Percentiles rank a stretch among this genome's conserved stretches.
Conservation (phyloP, 2,329 filamentous ascomycete genomes). For the Gremmenia infestans region DNA sequence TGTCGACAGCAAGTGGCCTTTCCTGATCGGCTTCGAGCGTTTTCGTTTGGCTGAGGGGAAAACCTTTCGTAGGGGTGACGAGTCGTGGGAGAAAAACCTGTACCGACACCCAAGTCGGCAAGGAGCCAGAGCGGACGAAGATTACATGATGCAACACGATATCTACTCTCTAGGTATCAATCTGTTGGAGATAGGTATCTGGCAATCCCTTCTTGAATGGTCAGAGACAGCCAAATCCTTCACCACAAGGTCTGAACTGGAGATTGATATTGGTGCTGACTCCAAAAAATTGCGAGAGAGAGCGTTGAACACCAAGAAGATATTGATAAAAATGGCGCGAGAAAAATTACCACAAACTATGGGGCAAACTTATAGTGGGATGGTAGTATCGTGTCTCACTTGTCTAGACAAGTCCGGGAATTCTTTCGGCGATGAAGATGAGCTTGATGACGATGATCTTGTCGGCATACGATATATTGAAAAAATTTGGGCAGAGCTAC, state of each 20-base stretch:
- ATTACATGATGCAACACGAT: slow-evolving; percentile 23
- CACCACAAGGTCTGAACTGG: not conserved
- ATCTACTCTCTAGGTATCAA: slow-evolving; percentile 20
- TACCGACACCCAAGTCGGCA: slow-evolving; percentile 19
- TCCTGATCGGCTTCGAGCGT: slow-evolving; percentile 15
- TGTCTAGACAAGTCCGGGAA: slow-evolving; percentile 16
- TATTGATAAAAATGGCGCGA: too few species aligned
- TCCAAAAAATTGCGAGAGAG: too few species aligned
- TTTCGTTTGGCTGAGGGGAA: slow-evolving; percentile 10
- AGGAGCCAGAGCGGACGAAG: slow-evolving; percentile 8
- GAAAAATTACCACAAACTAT: slow-evolving; percentile 3
- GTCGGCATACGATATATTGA: slow-evolving; percentile 22
- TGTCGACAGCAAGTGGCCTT: not conserved
- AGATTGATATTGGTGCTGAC: not conserved
- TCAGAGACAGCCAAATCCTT: not conserved
- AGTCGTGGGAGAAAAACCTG: slow-evolving; percentile 15
- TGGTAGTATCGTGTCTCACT: slow-evolving; percentile 15
- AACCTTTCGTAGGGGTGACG: slow-evolving; percentile 8
- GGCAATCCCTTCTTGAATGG: slow-evolving; percentile 13
- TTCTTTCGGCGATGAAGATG: slow-evolving; percentile 13
- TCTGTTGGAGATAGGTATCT: slow-evolving; percentile 18
- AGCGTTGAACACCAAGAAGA: too few species aligned
- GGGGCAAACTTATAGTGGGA: slow-evolving; percentile 8
- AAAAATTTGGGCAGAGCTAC: slow-evolving; percentile 10
- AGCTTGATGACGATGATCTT: slow-evolving; percentile 16